Base-by-base conservation (phyloP, 192 early-diverging fungal species). In the Entomortierella lignicola region DNA sequence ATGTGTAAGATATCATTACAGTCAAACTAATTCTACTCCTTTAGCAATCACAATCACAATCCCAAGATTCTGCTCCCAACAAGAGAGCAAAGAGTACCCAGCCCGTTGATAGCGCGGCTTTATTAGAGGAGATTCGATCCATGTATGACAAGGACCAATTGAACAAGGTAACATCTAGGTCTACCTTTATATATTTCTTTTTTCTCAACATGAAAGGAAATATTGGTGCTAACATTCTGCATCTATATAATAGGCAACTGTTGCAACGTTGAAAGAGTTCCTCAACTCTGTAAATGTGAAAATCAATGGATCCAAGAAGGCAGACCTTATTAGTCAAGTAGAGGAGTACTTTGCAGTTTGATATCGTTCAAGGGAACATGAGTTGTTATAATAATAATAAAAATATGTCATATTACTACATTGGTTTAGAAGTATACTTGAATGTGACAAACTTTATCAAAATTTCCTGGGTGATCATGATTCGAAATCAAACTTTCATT, bases 251-350 rank as follows among this genome's bases (percentile, higher is more conserved):
- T 61, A 82, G 81, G 71, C 61, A 17, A 87, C 85, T 23, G 77
- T 88, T 41, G 65, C 80, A 6, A 73, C 61, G 29, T 57, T 88
- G 31, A 85, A 71, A 26, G 81, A 57, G 11, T 88, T 86, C 39
- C 55, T 87, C 21, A 51, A 29, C n/a, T 61, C 57, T 50, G 69
- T 75, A 5, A 69, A 80, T 15, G 26, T 71, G 21, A 80, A 81
- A 32, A 71, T 82, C 2, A 34, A 52, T 21, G 85, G 75, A 23
- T 31, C 41, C 44, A 80, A 69, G 53, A 84, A 80, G 50, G 72
- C 55, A 7, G 87, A 87, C 26, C 20, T 87, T 18, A 65, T 88
- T 43, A 26, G 42, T 6, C 81, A 82, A 50, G 73, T 87, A 29
- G 81, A 83, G 47, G 31, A 39, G 31, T 82, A 85, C 43, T 84